These are phyloP conservation scores for Boletus speciosus DNA, from an alignment of 768 basidiomycete genomes.

Conservation along the genomic window DNA sequence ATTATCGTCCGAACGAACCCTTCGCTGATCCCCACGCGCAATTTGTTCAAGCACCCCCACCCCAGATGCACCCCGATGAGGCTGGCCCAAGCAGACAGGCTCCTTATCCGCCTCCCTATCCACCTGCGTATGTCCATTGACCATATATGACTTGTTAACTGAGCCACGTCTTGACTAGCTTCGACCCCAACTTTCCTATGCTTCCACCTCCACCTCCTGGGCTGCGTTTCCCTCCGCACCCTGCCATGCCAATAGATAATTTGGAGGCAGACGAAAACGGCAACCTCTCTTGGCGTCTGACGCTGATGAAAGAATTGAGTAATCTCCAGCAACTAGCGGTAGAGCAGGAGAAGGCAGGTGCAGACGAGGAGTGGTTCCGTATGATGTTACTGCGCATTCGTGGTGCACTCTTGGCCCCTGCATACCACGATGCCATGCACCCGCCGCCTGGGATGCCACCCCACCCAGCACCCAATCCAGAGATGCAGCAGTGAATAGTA, in stretches of 20 bases:
- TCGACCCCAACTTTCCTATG: constrained; percentile 71
- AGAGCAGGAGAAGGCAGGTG: constrained; percentile 80
- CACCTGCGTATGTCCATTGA: constrained; percentile 43
- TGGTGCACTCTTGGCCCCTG: constrained; percentile 59
- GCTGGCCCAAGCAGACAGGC: constrained; percentile 56
- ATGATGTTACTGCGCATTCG: constrained; percentile 84
- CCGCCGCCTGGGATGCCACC: constrained; percentile 37
- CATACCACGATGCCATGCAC: constrained; percentile 37
- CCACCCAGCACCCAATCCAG: constrained; percentile 34
- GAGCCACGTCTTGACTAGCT: constrained; percentile 39
- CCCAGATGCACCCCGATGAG: constrained; percentile 57
- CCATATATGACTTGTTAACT: background rate
- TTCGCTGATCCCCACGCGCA: constrained; percentile 57
- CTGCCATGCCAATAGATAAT: constrained; percentile 64
- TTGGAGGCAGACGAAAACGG: constrained; percentile 76
- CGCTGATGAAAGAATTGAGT: constrained; percentile 78
- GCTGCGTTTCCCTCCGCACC: constrained; percentile 59
- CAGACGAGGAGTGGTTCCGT: constrained; percentile 80
- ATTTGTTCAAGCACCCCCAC: constrained; percentile 47
- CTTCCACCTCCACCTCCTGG: constrained; percentile 48
- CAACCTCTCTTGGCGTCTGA: constrained; percentile 73
- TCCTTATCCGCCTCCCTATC: constrained; percentile 60
- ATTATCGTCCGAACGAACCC: constrained; percentile 56
- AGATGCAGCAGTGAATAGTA: constrained; percentile 26
- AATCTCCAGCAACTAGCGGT: constrained; percentile 71